Percentiles rank a stretch among this genome's conserved stretches.
phyloP scores from a whole-genome alignment of 495 filamentous ascomycete species.

The Neurospora pannonica region DNA sequence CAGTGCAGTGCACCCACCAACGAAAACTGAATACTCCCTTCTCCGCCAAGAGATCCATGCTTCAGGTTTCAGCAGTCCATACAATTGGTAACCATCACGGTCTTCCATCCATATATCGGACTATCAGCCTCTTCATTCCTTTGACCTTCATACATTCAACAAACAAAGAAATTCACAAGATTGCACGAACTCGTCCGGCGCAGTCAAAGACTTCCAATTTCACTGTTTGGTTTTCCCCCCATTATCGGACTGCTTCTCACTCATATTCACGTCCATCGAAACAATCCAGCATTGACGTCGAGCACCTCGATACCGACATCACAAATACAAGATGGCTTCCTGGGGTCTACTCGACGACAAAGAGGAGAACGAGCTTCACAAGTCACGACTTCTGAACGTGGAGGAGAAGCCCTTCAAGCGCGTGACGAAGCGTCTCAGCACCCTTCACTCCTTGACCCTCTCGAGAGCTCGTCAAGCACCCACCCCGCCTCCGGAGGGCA shows the following conservation, averaged over 20 bases:
- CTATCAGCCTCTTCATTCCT: background rate
- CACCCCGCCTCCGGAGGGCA: slow-evolving; percentile 61
- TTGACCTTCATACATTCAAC: background rate
- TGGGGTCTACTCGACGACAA: slow-evolving; percentile 39
- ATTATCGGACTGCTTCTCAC: background rate
- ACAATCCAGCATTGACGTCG: background rate
- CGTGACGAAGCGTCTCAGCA: slow-evolving; percentile 68
- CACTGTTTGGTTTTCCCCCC: background rate
- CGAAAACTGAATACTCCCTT: background rate
- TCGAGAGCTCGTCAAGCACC: slow-evolving; percentile 47
- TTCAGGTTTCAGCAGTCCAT: background rate
- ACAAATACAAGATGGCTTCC: slow-evolving; percentile 14
- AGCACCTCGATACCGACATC: background rate
- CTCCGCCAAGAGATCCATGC: background rate
- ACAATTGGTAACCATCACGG: background rate
- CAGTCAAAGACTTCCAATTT: background rate
- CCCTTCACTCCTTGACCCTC: slow-evolving; percentile 50
- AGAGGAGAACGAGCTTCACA: slow-evolving; percentile 77
- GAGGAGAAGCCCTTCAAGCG: slow-evolving; percentile 92
- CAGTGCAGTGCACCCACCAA: background rate
- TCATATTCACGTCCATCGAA: background rate
- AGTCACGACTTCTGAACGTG: slow-evolving; percentile 77
- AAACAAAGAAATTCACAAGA: background rate
- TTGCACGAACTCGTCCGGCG: background rate
- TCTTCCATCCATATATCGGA: background rate